Evolutionary conservation across 371 early-diverging fungal genomes (phyloP), one percentile per base, ranked within the genome.

Genomic region (Apophysomyces ossiformis): DNA sequence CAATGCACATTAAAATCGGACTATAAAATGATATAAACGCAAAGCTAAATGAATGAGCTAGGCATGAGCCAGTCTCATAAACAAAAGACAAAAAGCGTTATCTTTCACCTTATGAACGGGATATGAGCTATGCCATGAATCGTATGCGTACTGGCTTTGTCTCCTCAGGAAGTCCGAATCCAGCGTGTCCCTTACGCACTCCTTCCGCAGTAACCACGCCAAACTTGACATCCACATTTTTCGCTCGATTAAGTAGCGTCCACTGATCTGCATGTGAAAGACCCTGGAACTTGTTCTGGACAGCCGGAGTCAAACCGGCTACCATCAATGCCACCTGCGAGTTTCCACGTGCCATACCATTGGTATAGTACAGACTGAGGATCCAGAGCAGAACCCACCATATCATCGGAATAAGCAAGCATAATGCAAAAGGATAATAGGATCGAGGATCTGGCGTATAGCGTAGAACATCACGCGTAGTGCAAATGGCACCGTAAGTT

Each of bases 381-480:
- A 61, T 57, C 69, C 64, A 69, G 8, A 58, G 41, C 54, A 58
- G 8, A 7, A 65, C 65, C 69, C 69, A 69, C 64, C 64, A 69
- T 9, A 65, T 4, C 0, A 60, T 4, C 0, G 69, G 69, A 4
- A 65, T 43, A 3, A 65, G 32, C 5, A 44, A 8, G 2, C 47
- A 38, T 12, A 69, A 43, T 1, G 43, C 58, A 2, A 69, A 18
- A 3, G 45, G 43, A 21, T 60, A 61, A 50, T 18, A 64, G 1
- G 47, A 21, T 26, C 18, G 18, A 2, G 60, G 50, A 16, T 64
- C n/a, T 6, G 54, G 16, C 21, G 18, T 9, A 50, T 50, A 21
- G 54, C 21, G 21, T 50, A 26, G 5, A 18, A 9, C 21, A 26
- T 9, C n/a, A 50, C 16, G 0, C 9, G 7, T 18, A 0, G 1